Conservation (phyloP, 2,329 filamentous ascomycete species). For the Fusarium bulbicola region DNA sequence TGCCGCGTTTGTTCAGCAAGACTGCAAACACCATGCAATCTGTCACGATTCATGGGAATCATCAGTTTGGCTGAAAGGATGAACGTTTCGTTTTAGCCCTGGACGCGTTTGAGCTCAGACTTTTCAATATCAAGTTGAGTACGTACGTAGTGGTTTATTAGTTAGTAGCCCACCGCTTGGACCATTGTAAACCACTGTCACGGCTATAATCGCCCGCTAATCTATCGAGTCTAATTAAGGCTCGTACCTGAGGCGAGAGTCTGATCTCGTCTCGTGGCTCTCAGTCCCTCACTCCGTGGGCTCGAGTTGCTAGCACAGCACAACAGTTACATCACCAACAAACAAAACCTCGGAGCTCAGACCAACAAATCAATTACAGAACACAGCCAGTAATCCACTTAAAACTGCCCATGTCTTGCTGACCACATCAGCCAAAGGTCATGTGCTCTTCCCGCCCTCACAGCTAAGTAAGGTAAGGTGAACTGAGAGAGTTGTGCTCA, state of each 20-base stretch:
- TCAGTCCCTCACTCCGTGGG: background rate
- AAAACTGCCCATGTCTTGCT: conserved; percentile 16
- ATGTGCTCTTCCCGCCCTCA: conserved; percentile 25
- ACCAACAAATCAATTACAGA: conserved; percentile 1
- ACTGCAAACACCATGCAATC: background rate
- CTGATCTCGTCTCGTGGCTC: background rate
- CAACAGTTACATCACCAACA: conserved; percentile 1
- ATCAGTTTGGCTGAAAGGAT: background rate
- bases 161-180: conserved; percentile 2
- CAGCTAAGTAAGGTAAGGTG: background rate
- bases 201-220: conserved; percentile 12
- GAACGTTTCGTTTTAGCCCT: background rate
- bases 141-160: background rate
- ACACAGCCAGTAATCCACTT: background rate
- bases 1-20: background rate
- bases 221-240: background rate
- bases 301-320: background rate
- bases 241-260: conserved; percentile 17
- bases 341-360: conserved; percentile 8
- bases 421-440: conserved; percentile 27
- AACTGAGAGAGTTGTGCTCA: background rate
- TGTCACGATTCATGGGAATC: background rate
- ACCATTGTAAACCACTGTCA: conserved; percentile 5
- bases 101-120: background rate
- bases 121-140: background rate